Percentiles rank a stretch among this genome's conserved stretches.
Evolutionary conservation across 805 yeast genomes (phyloP).

Genomic region (Hyphopichia homilentoma): DNA sequence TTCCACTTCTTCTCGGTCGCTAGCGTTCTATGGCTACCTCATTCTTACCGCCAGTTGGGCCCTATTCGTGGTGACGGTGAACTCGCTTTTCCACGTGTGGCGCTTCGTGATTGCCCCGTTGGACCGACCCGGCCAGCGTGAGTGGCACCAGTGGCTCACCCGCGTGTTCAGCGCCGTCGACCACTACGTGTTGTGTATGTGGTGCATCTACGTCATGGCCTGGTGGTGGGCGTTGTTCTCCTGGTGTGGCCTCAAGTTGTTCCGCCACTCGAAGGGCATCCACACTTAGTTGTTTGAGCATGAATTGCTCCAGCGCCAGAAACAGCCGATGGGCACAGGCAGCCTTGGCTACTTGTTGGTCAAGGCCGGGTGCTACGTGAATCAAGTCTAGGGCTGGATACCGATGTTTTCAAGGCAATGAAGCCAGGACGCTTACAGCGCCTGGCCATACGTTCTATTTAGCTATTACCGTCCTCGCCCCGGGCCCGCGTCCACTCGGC

Average conservation of each 20-base stretch:
- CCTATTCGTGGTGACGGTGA: constrained; percentile 28
- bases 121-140: constrained; percentile 4
- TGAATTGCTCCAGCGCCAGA: too few relatives aligned
- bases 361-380: neutral
- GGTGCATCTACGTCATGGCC: constrained; percentile 37
- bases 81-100: constrained; percentile 36
- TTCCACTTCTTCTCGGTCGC: too few relatives aligned
- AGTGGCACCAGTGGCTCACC: constrained; percentile 9
- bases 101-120: constrained; percentile 28
- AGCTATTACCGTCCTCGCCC: constrained; percentile 74
- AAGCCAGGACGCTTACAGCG: too few relatives aligned
- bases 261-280: constrained; percentile 73
- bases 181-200: constrained; percentile 26
- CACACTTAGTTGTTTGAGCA: constrained; percentile 12
- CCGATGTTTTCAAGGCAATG: too few relatives aligned
- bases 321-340: too few relatives aligned
- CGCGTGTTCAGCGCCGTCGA: constrained; percentile 21
- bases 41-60: constrained; percentile 28
- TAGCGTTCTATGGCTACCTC: constrained; percentile 22
- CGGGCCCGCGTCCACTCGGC: constrained; percentile 71
- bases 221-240: constrained; percentile 70
- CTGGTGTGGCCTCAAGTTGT: constrained; percentile 79
- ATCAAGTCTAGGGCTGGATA: too few relatives aligned
- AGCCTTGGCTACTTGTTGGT: neutral
- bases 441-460: too few relatives aligned